A percentile compares a stretch with the other conserved stretches of the same genome.
phyloP scores from a whole-genome alignment of 805 yeast species.

The Schizosaccharomyces octosporus region DNA sequence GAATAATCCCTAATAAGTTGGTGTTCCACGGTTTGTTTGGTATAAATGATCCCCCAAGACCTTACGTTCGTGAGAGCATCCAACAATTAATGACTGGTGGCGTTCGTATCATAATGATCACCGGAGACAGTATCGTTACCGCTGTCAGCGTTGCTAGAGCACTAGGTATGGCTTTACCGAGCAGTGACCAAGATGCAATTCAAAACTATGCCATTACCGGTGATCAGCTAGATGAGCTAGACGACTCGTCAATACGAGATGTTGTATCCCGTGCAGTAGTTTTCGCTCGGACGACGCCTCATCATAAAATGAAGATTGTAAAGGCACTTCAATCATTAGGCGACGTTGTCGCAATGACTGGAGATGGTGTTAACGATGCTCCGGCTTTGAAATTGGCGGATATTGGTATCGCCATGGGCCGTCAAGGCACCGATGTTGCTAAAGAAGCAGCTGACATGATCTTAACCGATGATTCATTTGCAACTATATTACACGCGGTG shows the following conservation, averaged over 20 bases:
- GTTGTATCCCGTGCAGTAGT: conserved; percentile 65
- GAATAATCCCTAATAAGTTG: conserved; percentile 15
- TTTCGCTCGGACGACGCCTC: conserved; percentile 88
- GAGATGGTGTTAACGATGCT: conserved; percentile 96
- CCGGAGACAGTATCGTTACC: conserved; percentile 80
- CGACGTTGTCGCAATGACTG: conserved; percentile 96
- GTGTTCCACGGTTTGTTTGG: conserved; percentile 72
- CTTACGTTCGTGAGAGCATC: conserved; percentile 54
- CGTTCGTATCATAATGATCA: conserved; percentile 93
- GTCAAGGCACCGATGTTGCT: conserved; percentile 91
- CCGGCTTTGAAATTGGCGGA: conserved; percentile 94
- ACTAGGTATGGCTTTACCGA: conserved; percentile 54
- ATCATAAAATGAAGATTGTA: conserved; percentile 73
- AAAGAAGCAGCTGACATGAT: conserved; percentile 97
- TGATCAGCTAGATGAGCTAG: conserved; percentile 49
- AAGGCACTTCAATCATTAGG: conserved; percentile 84
- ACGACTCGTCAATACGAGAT: conserved; percentile 45
- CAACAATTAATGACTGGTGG: conserved; percentile 67
- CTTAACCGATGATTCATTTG: conserved; percentile 84
- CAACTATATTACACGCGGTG: conserved; percentile 77
- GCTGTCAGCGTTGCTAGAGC: conserved; percentile 66
- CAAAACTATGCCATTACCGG: conserved; percentile 31
- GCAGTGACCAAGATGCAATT: conserved; percentile 27
- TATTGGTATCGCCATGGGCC: conserved; percentile 71
- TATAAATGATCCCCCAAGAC: conserved; percentile 95